Percentiles rank a stretch among this genome's conserved stretches.
These are phyloP conservation scores for Phytopythium kandeliae DNA, from an alignment of 352 stramenopile genomes.

Conservation along the genomic window DNA sequence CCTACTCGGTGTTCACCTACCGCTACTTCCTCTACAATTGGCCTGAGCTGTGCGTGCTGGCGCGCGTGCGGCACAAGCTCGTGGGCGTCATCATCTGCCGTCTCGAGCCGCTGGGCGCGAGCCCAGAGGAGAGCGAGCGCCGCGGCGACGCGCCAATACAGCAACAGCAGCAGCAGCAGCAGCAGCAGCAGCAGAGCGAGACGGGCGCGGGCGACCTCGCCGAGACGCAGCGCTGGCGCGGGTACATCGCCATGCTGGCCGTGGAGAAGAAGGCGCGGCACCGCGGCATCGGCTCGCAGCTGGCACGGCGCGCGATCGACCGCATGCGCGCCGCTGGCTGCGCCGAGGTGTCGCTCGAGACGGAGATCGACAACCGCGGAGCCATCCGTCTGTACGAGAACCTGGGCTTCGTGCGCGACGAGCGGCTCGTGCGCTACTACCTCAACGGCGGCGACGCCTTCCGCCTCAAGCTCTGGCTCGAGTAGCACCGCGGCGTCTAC, in stretches of 20 bases:
- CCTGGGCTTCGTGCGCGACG: slow-evolving; percentile 91
- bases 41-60: slow-evolving; percentile 90
- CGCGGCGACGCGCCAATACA: neutral
- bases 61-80: slow-evolving; percentile 76
- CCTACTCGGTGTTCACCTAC: slow-evolving; percentile 96
- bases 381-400: slow-evolving; percentile 93
- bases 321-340: slow-evolving; percentile 78
- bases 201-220: slow-evolving; percentile 17
- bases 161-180: neutral
- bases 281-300: slow-evolving; percentile 87
- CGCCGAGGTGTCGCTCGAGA: slow-evolving; percentile 91
- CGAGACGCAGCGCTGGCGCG: slow-evolving; percentile 43
- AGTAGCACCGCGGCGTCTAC: too few species aligned
- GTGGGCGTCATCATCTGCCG: slow-evolving; percentile 92
- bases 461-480: slow-evolving; percentile 89
- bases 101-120: slow-evolving; percentile 73
- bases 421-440: slow-evolving; percentile 94
- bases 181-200: too few species aligned
- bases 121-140: slow-evolving; percentile 33
- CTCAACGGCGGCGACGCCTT: slow-evolving; percentile 93
- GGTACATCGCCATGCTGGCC: slow-evolving; percentile 95
- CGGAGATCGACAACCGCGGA: slow-evolving; percentile 89
- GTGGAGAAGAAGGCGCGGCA: slow-evolving; percentile 89
- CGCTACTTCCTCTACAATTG: slow-evolving; percentile 96
- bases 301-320: slow-evolving; percentile 86